Evolutionary conservation across 768 basidiomycete genomes (phyloP), one percentile per base, ranked within the genome.

Genomic region (Cystobasidium tubakii): DNA sequence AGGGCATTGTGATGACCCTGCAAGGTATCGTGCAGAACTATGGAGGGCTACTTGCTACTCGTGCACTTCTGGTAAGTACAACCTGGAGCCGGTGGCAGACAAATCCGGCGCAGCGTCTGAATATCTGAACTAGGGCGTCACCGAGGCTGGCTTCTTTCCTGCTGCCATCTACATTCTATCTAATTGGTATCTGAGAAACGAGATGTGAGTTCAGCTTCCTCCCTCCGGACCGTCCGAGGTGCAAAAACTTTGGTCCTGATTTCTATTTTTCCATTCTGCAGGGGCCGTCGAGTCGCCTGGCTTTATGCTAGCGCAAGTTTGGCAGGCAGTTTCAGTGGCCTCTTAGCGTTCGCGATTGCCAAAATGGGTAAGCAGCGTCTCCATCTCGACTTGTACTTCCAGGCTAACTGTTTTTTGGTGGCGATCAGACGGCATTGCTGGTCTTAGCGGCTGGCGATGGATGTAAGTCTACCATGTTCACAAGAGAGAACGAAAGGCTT

Each of bases 81-180:
- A 39, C 15, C 15, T 39, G 39, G 7, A 6, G 7, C 39, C 39
- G 15, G 39, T 39, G 39, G 39, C 15, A 39, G 15, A 39, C 7
- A 6, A 6, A 6, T 39, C 39, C 39, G 39, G 15, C 39, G 39
- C 39, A 39, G 6, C 29, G 7, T 4, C 13, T 21, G 4, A 12
- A 25, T 21, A 60, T 29, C 12, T 60, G 6, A 6, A 12, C 2
- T 21, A 60, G 57, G 63, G 63, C 4, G n/a, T 46, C 29, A 46
- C 63, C 36, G 63, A 65, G 27, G 63, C 63, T 10, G 63, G 63
- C 6, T 65, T 65, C 44, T 65, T 42, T 23, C 63, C 63, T 39
- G 63, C 39, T 27, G 36, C 39, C 36, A 46, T 46, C 13, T 65
- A 65, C 34, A 65, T 60, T 31, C 25, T 60, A 6, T 60, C 57